Base-by-base conservation (phyloP, 106 monocot genomes). In the Agapanthus africanus region DNA sequence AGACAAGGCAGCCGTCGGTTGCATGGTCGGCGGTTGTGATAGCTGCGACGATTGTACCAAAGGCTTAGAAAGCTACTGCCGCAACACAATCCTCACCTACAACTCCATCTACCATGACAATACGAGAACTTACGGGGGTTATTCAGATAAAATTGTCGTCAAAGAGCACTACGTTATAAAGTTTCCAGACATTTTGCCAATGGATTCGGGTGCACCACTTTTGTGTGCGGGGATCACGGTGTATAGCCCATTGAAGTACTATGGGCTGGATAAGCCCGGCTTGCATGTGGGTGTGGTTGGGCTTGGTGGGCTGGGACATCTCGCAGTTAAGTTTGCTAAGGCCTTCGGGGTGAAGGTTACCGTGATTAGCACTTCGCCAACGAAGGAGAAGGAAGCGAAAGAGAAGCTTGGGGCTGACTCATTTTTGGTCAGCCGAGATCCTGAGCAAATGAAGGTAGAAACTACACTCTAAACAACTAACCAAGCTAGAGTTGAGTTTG, bases 1-100 rank as follows among this genome's bases (percentile, higher is more conserved):
- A 35, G 88, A 88, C 80, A 85, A 66, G 60, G 92, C 77, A 1
- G 92, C 88, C 13, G 77, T 93, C 0, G 88, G 92, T 7, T 83
- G 82, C 78, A 26, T 93, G 76, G 88, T 93, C 15, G 74, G 62
- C 25, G 78, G 82, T 3, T 88, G 92, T 54, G 56, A 37, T 40
- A 66, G 73, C 3, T 93, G 92, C 40, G 74, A 76, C 22, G 59
- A 32, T 47, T 88, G 92, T 79, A 42, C 65, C 0, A 54, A 73
- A 4, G 75, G 65, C 37, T 37, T 73, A 4, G 92, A 93, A 80
- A 93, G 85, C 74, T 79, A 85, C 75, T 93, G 92, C 63, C 68
- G 77, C 25, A 71, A 59, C 18, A 0, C 54, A n/a, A 66, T 85
- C 1, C 46, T 70, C 40, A 83, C 92, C 35, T 92, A 83, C 74